These are phyloP conservation scores for Tylopilus sp. DNA, from an alignment of 768 basidiomycete genomes.

Conservation along the genomic window DNA sequence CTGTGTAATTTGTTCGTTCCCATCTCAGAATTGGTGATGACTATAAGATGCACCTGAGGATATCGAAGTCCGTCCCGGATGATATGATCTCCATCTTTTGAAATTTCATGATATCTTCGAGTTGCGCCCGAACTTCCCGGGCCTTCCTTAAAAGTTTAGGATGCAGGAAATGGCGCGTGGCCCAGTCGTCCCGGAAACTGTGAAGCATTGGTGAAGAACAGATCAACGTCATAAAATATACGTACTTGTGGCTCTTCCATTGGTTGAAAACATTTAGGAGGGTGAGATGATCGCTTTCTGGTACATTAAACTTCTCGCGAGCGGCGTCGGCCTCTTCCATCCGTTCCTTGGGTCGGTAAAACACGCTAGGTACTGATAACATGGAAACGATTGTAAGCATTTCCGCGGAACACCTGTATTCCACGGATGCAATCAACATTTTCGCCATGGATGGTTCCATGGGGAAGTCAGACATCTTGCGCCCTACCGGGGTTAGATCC, in stretches of 20 bases:
- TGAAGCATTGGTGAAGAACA: slow-evolving; percentile 4
- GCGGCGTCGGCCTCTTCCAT: slow-evolving; percentile 98
- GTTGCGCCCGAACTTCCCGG: slow-evolving; percentile 89
- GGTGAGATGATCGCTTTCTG: slow-evolving; percentile 96
- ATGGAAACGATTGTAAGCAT: slow-evolving; percentile 99
- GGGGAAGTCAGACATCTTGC: slow-evolving; percentile 99
- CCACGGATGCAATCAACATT: slow-evolving; percentile 90
- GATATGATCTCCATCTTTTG: slow-evolving; percentile 95
- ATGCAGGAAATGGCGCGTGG: slow-evolving; percentile 91
- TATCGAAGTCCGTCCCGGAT: slow-evolving; percentile 92
- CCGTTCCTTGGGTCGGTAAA: slow-evolving; percentile 95
- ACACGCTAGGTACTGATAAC: slow-evolving; percentile 96
- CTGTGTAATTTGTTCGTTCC: slow-evolving; percentile 35
- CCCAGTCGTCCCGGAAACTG: slow-evolving; percentile 94
- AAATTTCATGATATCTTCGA: slow-evolving; percentile 99
- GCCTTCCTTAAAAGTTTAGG: slow-evolving; percentile 94
- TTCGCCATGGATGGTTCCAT: slow-evolving; percentile 99
- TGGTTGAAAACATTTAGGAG: slow-evolving; percentile 95
- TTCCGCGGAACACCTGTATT: slow-evolving; percentile 89
- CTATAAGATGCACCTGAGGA: slow-evolving; percentile 54
- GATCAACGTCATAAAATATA: neutral
- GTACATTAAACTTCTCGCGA: slow-evolving; percentile 97
- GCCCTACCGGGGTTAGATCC: slow-evolving; percentile 87
- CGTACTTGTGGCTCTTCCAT: slow-evolving; percentile 94
- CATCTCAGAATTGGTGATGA: neutral